Evolutionary conservation across 805 yeast species (phyloP), one percentile per base, ranked within the genome.

Genomic region (Yamadazyma philogaea): DNA sequence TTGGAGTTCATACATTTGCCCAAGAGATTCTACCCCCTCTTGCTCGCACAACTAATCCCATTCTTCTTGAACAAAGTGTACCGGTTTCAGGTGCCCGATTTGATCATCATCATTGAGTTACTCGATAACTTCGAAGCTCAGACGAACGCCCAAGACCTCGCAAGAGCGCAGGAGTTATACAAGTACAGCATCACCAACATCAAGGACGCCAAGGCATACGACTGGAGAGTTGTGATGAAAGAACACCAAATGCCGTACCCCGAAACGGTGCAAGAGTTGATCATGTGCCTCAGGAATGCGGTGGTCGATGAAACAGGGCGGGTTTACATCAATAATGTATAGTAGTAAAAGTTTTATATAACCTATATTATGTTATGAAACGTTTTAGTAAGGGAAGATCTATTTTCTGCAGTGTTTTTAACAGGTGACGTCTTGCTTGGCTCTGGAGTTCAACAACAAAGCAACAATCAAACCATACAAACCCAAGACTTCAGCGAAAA

Each of bases 401-500:
- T 40, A 40, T 39, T 39, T 31, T 31, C 21, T 30, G 16, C n/a
- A n/a, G n/a, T 30, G n/a, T 30, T 10, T 46, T 75, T 80, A 85
- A 77, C 96, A 87, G 59, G 74, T 64, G 53, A 87, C 96, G 64
- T 85, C 96, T 72, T 86, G 95, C 53, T 87, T 83, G 57, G 98
- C 98, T 78, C 96, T 86, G 52, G 99, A 90, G 86, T 93, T 93
- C 74, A 93, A 82, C 68, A 93, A 79, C 66, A 93, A 81, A 53
- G 99, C 99, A 55, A 93, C 98, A 80, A 93, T 93, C 63, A 93
- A 81, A 64, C 99, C 99, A 71, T 93, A 88, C 57, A 93, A 83
- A 77, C 99, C 98, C 74, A 90, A 81, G 56, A 90, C 98, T 81
- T 91, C 99, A 52, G 97, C 96, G 74, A 91, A 91, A 88, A 91